Evolutionary conservation across 208 protist genomes (phyloP).

Genomic region (Trypanosoma rangeli): DNA sequence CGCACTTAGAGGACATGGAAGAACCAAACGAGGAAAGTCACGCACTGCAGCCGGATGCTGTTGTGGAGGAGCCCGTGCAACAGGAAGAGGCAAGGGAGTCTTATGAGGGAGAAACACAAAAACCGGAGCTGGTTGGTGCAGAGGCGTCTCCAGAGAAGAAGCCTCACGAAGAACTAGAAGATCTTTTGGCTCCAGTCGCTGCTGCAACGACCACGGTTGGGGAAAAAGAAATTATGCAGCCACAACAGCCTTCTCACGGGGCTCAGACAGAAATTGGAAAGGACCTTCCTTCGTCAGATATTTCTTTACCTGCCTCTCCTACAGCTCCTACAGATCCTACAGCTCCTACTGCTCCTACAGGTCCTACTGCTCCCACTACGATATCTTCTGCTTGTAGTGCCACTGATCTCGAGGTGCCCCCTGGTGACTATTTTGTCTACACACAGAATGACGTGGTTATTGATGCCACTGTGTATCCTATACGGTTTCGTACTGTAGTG

Average conservation of each 20-base stretch:
- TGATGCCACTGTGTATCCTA: constrained; percentile 29
- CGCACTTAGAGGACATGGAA: neutral
- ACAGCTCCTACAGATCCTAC: neutral
- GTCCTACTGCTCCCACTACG: no score
- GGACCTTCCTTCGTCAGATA: neutral
- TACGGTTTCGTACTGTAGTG: constrained; percentile 22
- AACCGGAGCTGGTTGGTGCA: constrained; percentile 25
- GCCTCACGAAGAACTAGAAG: constrained; percentile 12
- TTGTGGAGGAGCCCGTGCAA: neutral
- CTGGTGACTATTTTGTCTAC: constrained; percentile 10
- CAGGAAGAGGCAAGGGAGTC: neutral
- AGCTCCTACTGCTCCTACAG: neutral
- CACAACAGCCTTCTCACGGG: constrained; percentile 20
- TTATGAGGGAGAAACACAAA: constrained; percentile 5
- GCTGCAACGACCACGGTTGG: neutral
- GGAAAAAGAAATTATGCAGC: constrained; percentile 10
- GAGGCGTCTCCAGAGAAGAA: constrained; percentile 21
- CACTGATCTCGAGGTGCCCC: neutral
- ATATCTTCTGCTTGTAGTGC: neutral
- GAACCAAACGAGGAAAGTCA: neutral
- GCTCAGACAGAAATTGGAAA: constrained; percentile 15
- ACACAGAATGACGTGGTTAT: constrained; percentile 24
- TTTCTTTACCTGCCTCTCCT: neutral
- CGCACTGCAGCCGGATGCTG: neutral
- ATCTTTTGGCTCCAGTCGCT: constrained; percentile 1